Evolutionary conservation across 129 eudicot species (phyloP).

Genomic region (Arctium minus): DNA sequence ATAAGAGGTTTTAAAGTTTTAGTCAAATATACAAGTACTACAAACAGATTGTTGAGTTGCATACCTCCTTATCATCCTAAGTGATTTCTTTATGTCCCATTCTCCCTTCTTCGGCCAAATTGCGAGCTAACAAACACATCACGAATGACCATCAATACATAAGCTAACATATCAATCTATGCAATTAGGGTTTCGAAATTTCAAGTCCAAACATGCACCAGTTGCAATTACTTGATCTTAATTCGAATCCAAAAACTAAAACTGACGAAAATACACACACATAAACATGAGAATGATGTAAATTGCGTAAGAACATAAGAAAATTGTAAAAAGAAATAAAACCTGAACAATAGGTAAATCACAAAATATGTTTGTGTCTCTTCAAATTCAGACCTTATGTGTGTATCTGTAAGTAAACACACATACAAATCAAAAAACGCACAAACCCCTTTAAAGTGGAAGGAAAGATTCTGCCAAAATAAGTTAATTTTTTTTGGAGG

Average conservation of each 20-base stretch:
- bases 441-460: too few species aligned
- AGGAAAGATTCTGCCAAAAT: too few species aligned
- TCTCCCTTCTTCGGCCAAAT: conserved; percentile 86
- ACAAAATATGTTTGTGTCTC: too few species aligned
- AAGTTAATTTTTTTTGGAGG: too few species aligned
- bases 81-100: conserved; percentile 71
- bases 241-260: neutral
- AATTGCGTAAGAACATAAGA: neutral
- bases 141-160: too few species aligned
- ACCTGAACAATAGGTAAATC: conserved; percentile 45
- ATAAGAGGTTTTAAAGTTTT: too few species aligned
- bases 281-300: neutral
- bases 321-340: neutral
- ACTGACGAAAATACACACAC: neutral
- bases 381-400: too few species aligned
- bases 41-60: too few species aligned
- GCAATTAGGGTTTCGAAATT: neutral
- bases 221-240: neutral
- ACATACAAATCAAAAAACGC: too few species aligned
- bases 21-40: neutral
- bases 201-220: neutral
- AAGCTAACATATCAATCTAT: neutral
- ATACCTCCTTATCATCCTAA: conserved; percentile 91
- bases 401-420: too few species aligned
- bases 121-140: conserved; percentile 45